Evolutionary conservation across 2,329 filamentous ascomycete species (phyloP), one percentile per base, ranked within the genome.

Genomic region (Capronia americana): DNA sequence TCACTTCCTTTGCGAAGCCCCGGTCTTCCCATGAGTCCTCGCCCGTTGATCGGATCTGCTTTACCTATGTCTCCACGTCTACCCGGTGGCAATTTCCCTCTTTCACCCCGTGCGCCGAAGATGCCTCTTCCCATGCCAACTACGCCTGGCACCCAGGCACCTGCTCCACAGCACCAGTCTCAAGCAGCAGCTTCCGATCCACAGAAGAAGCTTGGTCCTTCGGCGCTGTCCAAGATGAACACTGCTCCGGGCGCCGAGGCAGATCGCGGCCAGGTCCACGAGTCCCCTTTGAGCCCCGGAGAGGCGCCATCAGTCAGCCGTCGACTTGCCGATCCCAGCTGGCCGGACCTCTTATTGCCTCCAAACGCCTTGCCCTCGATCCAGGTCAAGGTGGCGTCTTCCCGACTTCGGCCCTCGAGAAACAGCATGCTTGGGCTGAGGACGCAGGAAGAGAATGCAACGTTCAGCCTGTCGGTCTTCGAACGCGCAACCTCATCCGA

Each of bases 301-400:
- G 71, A 73, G 10, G 46, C 61, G 14, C 71, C 70, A 48, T 20
- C 67, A 17, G 87, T 97, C 24, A 96, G 88, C 76, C 90, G 85
- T 72, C 92, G 92, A 0, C 85, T 97, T 24, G 84, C 92, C 4
- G 92, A 90, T 0, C 92, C 97, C 0, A 91, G 96, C 70, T 94
- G 93, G 75, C 93, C 94, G 0, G 91, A 92, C 69, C 84, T 98
- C 7, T 80, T 98, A 24, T 83, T 99, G 1, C 89, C 93, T 10
- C 94, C 95, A 0, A 96, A 96, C 76, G 93, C 93, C 5, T 83
- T 99, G 7, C 91, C 92, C 3, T 92, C 92, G 1, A 90, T 99
- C 63, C 87, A 91, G 69, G 88, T 97, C 56, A 92, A 87, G 76
- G 94, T 97, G 3, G 92, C 93, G 3, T 98, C 95, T 4, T 98